Conservation (phyloP, 768 basidiomycete species). For the Leucocoprinus sp. region DNA sequence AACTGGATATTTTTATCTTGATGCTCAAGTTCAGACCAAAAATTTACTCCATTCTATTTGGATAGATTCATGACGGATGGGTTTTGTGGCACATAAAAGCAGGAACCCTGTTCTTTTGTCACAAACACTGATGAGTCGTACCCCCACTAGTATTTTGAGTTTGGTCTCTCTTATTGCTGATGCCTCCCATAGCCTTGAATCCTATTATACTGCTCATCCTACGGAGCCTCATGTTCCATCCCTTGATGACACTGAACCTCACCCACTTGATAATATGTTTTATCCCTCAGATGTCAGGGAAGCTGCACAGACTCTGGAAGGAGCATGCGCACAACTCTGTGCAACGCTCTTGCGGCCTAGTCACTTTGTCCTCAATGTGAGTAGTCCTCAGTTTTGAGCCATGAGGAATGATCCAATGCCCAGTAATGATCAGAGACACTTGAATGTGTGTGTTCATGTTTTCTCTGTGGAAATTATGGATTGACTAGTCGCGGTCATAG, state of each 20-base stretch:
- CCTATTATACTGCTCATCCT: slow-evolving; percentile 15
- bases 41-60: no score
- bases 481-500: slow-evolving; percentile 6
- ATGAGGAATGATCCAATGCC: not conserved
- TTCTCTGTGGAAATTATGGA: not conserved
- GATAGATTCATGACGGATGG: no score
- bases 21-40: no score
- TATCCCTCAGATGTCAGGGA: slow-evolving; percentile 14
- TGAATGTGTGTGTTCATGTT: slow-evolving; percentile 9
- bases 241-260: slow-evolving; percentile 16
- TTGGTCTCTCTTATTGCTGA: slow-evolving; percentile 15
- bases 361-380: slow-evolving; percentile 20
- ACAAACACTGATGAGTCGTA: no score
- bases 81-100: no score
- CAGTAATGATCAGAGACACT: slow-evolving; percentile 4
- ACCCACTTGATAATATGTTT: slow-evolving; percentile 15
- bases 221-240: slow-evolving; percentile 20
- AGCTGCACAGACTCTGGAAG: slow-evolving; percentile 20
- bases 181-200: slow-evolving; percentile 18
- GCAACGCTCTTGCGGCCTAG: slow-evolving; percentile 18
- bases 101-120: no score
- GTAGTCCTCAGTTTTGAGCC: slow-evolving; percentile 1
- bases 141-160: not conserved
- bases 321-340: slow-evolving; percentile 22
- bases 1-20: no score